These are phyloP conservation scores for Royoungia palumana DNA, from an alignment of 768 basidiomycete species.

Conservation along the genomic window DNA sequence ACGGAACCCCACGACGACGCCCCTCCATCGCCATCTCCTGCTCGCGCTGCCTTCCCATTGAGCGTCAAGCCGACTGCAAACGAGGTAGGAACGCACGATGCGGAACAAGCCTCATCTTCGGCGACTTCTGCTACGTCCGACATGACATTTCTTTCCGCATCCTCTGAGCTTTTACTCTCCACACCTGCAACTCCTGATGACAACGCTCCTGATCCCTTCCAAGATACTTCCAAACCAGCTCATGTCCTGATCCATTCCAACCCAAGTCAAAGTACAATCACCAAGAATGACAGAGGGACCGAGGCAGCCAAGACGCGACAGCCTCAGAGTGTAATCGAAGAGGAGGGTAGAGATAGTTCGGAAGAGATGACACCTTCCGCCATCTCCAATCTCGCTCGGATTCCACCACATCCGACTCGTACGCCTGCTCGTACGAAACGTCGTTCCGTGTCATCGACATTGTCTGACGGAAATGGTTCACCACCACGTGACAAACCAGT, in stretches of 20 bases:
- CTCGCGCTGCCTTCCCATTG: constrained; percentile 29
- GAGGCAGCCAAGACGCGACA: constrained; percentile 36
- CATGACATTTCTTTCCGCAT: constrained; percentile 51
- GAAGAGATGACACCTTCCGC: constrained; percentile 10
- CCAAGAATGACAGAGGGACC: constrained; percentile 33
- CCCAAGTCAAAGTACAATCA: constrained; percentile 59
- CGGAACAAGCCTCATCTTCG: constrained; percentile 43
- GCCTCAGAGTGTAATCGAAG: constrained; percentile 54
- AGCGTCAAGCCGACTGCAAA: constrained; percentile 18
- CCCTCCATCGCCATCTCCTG: constrained; percentile 32
- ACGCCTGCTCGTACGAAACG: constrained; percentile 96
- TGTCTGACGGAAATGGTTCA: constrained; percentile 60
- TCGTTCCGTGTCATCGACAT: constrained; percentile 86
- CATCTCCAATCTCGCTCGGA: constrained; percentile 22
- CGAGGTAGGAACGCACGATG: constrained; percentile 10
- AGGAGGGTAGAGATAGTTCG: constrained; percentile 30
- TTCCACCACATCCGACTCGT: constrained; percentile 67
- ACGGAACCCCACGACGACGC: constrained; percentile 13
- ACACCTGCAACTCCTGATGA: constrained; percentile 60
- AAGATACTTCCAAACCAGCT: constrained; percentile 16
- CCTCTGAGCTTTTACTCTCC: constrained; percentile 49
- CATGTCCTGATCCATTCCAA: constrained; percentile 44
- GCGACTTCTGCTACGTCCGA: constrained; percentile 39
- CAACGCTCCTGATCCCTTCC: constrained; percentile 40
- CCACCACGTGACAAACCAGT: constrained; percentile 46